These are phyloP conservation scores for Fusarium domesticum DNA, from an alignment of 2,329 filamentous ascomycete genomes.

Conservation along the genomic window DNA sequence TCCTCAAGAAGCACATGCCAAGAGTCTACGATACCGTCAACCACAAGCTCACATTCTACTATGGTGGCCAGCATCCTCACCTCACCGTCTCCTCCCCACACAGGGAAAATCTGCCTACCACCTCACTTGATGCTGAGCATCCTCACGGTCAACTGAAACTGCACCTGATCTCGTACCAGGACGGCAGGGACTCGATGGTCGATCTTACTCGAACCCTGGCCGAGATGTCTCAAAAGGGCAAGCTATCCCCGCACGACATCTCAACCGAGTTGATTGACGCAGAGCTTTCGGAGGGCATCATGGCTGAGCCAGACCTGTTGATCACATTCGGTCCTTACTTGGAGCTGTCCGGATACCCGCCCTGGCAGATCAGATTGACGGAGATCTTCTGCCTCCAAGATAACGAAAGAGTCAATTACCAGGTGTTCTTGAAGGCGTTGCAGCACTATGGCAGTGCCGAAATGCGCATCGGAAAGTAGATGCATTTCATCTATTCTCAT, in stretches of 20 bases:
- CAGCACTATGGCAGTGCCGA: constrained; percentile 83
- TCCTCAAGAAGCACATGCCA: constrained; percentile 86
- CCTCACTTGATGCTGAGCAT: constrained; percentile 28
- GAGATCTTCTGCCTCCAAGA: constrained; percentile 84
- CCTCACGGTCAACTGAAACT: constrained; percentile 51
- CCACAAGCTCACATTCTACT: constrained; percentile 81
- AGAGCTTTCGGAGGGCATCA: constrained; percentile 75
- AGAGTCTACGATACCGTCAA: constrained; percentile 76
- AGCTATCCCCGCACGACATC: constrained; percentile 78
- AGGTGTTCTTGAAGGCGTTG: constrained; percentile 83
- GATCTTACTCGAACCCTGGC: constrained; percentile 92
- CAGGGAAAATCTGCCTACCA: constrained; percentile 35
- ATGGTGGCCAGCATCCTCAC: constrained; percentile 69
- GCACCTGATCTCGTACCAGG: constrained; percentile 80
- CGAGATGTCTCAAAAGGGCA: constrained; percentile 90
- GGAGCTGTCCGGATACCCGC: constrained; percentile 85
- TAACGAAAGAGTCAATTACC: constrained; percentile 84
- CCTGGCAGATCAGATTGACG: constrained; percentile 91
- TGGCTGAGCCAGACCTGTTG: constrained; percentile 85
- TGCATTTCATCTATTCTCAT: neutral
- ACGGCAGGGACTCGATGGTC: constrained; percentile 89
- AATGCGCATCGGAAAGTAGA: constrained; percentile 74
- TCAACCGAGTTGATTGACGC: constrained; percentile 82
- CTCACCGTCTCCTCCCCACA: constrained; percentile 56
- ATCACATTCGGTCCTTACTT: constrained; percentile 83